Base-by-base conservation (phyloP, 306 rosid genomes). In the Prunus dulcis region DNA sequence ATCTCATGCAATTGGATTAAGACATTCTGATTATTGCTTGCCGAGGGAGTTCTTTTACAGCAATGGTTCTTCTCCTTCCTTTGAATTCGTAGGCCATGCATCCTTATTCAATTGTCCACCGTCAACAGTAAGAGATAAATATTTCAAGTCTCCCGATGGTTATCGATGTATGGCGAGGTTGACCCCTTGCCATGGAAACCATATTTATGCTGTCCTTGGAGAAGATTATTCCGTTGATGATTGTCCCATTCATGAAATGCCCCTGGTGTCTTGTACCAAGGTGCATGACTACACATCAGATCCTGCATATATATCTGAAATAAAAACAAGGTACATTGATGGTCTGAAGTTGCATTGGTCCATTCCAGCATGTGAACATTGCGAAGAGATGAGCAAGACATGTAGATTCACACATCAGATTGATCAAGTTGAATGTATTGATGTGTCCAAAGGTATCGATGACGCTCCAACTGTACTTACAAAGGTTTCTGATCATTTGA, bases 61-160 rank as follows among this genome's bases (percentile, higher is more conserved):
- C 0, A 30, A 19, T 77, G 28, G 28, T 27, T 27, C 28, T 27
- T 27, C 2, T 27, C 28, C 28, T 22, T 22, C 23, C 28, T 27
- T 27, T 27, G 28, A 0, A 20, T 12, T 0, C 5, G 0, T 9
- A 8, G 2, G 46, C 18, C 10, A 8, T 43, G 52, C 5, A 20
- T 2, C 74, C 41, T n/a, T 85, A 5, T 79, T 83, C 79, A 85
- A 80, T 32, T 88, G 89, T 64, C 69, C 69, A 38, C 50, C 69
- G 9, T 34, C 50, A 10, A 19, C 14, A 7, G 69, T 2, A 12
- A 64, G 69, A 64, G 69, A 18, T 34, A 0, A 7, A 27, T 27
- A 25, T 3, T 22, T 22, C 23, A 22, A 22, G 23, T 22, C 23
- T 22, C 23, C 23, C 23, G 23, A 22, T 22, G 23, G 23, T 22